Conservation (phyloP, 2,329 filamentous ascomycete species). For the Claviceps digitariae region DNA sequence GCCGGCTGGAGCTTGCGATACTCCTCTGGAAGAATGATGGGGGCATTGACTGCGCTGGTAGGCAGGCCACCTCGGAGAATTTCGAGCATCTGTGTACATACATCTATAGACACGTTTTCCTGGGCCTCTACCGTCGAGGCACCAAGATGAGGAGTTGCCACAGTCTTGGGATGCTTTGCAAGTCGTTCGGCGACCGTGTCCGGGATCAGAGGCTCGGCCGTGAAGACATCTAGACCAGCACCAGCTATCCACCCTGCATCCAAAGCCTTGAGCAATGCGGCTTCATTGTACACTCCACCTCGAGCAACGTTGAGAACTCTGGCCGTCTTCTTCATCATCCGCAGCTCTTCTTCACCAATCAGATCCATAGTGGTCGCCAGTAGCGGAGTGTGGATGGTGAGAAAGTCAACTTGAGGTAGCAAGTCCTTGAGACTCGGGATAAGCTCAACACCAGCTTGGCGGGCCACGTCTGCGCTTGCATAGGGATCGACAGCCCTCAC, state of each 20-base stretch:
- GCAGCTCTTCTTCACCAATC: constrained; percentile 52
- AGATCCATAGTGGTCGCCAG: constrained; percentile 65
- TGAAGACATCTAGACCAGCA: constrained; percentile 70
- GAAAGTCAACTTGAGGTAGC: constrained; percentile 55
- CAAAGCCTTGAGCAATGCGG: constrained; percentile 55
- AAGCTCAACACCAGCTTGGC: constrained; percentile 51
- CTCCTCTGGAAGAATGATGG: constrained; percentile 68
- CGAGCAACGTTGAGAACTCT: constrained; percentile 68
- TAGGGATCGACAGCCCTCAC: constrained; percentile 66
- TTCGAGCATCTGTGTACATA: constrained; percentile 65
- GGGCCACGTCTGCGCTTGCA: constrained; percentile 58
- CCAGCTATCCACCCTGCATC: constrained; percentile 60
- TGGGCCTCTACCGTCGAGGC: constrained; percentile 73
- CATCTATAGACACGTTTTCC: constrained; percentile 71
- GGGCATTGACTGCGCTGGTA: constrained; percentile 66
- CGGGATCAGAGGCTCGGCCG: constrained; percentile 49
- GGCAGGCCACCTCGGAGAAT: constrained; percentile 62
- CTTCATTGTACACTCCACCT: constrained; percentile 69
- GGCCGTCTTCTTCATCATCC: constrained; percentile 58
- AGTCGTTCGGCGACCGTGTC: constrained; percentile 47
- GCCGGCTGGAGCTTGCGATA: constrained; percentile 67
- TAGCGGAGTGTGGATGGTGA: constrained; percentile 71
- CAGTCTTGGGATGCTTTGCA: constrained; percentile 55
- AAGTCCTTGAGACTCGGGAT: constrained; percentile 43
- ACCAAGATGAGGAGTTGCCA: constrained; percentile 68